Conservation (phyloP, 2,329 filamentous ascomycete species). For the Purpureocillium takamizusanense region DNA sequence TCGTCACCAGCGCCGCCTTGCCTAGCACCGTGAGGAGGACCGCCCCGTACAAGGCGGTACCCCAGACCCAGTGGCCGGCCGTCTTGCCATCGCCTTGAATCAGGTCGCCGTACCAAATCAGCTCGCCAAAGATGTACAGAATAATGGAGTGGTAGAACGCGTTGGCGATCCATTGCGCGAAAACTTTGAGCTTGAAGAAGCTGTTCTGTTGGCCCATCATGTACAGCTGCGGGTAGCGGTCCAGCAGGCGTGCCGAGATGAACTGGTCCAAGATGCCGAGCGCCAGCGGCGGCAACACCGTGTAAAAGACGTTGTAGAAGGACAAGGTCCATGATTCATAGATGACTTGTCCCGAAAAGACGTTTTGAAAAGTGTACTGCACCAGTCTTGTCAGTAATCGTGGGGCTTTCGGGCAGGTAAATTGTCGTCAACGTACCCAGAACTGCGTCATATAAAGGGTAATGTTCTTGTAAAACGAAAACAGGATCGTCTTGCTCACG, state of each 20-base stretch:
- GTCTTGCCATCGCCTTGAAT: conserved; percentile 70
- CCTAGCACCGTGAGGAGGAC: conserved; percentile 89
- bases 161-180: conserved; percentile 85
- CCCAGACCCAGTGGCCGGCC: conserved; percentile 97
- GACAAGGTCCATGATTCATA: conserved; percentile 99
- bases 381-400: background rate
- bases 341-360: conserved; percentile 94
- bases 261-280: conserved; percentile 97
- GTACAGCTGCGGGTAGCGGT: conserved; percentile 94
- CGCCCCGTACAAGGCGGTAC: conserved; percentile 85
- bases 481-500: conserved; percentile 92
- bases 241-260: conserved; percentile 84
- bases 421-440: conserved; percentile 56
- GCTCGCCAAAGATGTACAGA: conserved; percentile 76
- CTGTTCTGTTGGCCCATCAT: conserved; percentile 83
- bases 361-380: conserved; percentile 94
- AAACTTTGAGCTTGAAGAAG: conserved; percentile 90
- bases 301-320: conserved; percentile 99
- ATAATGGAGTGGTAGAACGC: conserved; percentile 93
- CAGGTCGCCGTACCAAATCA: conserved; percentile 76
- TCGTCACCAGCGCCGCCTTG: conserved; percentile 90
- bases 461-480: conserved; percentile 99
- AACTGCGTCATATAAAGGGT: conserved; percentile 98
- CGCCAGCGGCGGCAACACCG: conserved; percentile 82
- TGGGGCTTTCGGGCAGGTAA: too few relatives aligned